Evolutionary conservation across 805 yeast species (phyloP).

Genomic region (Ascoidea rubescens): DNA sequence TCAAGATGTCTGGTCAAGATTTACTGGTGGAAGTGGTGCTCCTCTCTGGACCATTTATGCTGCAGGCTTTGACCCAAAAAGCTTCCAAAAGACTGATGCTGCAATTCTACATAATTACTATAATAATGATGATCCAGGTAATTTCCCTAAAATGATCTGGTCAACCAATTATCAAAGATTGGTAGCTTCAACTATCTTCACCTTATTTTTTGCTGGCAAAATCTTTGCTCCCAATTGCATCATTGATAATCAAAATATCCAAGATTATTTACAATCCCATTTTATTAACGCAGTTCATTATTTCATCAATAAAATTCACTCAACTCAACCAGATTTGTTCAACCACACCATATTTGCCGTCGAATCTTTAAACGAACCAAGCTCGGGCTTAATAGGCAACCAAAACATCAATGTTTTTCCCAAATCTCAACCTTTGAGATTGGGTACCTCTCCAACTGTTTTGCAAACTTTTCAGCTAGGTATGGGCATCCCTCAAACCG

Average conservation of each 20-base stretch:
- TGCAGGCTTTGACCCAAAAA: conserved; percentile 72
- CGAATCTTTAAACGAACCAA: conserved; percentile 82
- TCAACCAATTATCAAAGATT: conserved; percentile 71
- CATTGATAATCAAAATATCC: conserved; percentile 63
- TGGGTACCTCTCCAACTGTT: conserved; percentile 76
- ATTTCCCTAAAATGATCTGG: conserved; percentile 83
- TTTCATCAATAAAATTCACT: conserved; percentile 27
- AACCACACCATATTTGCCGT: conserved; percentile 51
- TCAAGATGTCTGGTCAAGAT: conserved; percentile 91
- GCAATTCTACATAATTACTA: conserved; percentile 59
- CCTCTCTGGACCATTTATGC: conserved; percentile 88
- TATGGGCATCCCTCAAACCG: conserved; percentile 55
- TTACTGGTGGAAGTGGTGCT: conserved; percentile 84
- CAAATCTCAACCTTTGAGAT: conserved; percentile 45
- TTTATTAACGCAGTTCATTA: conserved; percentile 40
- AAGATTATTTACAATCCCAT: conserved; percentile 57
- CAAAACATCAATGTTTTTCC: conserved; percentile 42
- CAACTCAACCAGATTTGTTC: conserved; percentile 29
- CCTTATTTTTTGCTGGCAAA: conserved; percentile 71
- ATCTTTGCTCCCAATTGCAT: conserved; percentile 63
- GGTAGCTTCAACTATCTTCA: conserved; percentile 72
- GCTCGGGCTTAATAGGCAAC: conserved; percentile 57
- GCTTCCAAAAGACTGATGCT: conserved; percentile 63
- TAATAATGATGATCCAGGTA: conserved; percentile 24
- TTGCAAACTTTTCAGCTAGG: conserved; percentile 65